Evolutionary conservation across 352 stramenopile genomes (phyloP).

Genomic region (Paralagenidium karlingii): DNA sequence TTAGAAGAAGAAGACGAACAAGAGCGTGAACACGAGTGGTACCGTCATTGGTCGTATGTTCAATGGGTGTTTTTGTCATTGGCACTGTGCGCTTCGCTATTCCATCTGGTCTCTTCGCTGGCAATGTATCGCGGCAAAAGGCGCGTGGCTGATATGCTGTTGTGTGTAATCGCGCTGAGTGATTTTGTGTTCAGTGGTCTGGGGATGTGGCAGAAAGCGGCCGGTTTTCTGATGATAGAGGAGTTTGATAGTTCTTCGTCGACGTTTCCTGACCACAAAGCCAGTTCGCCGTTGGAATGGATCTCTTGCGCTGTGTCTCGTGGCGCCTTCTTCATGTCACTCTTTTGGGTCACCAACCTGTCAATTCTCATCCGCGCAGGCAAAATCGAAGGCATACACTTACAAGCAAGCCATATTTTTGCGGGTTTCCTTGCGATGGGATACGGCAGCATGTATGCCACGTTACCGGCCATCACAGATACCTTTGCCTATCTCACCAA

Average conservation of each 20-base stretch:
- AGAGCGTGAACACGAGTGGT: too few species aligned
- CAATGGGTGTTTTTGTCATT: conserved; percentile 33
- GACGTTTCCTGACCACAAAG: too few species aligned
- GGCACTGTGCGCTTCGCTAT: conserved; percentile 23
- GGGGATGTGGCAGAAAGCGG: too few species aligned
- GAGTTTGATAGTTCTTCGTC: too few species aligned
- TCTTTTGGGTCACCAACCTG: conserved; percentile 58
- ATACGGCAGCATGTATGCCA: conserved; percentile 42
- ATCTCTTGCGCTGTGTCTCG: conserved; percentile 27
- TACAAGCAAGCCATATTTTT: conserved; percentile 26
- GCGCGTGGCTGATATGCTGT: conserved; percentile 49
- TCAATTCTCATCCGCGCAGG: conserved; percentile 56
- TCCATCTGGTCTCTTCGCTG: conserved; percentile 43
- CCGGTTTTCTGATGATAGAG: too few species aligned
- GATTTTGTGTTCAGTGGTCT: conserved; percentile 35
- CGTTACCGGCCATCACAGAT: conserved; percentile 13
- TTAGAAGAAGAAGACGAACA: too few species aligned
- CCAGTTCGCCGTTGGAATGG: too few species aligned
- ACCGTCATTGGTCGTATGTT: conserved; percentile 32
- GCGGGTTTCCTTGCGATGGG: conserved; percentile 26
- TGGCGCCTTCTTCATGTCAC: conserved; percentile 61
- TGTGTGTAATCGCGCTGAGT: conserved; percentile 47
- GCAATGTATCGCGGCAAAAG: conserved; percentile 49
- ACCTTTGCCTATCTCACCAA: conserved; percentile 24
- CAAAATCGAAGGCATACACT: conserved; percentile 35